phyloP scores from a whole-genome alignment of 257 asterid genomes.

The Solanum tarapatanum region DNA sequence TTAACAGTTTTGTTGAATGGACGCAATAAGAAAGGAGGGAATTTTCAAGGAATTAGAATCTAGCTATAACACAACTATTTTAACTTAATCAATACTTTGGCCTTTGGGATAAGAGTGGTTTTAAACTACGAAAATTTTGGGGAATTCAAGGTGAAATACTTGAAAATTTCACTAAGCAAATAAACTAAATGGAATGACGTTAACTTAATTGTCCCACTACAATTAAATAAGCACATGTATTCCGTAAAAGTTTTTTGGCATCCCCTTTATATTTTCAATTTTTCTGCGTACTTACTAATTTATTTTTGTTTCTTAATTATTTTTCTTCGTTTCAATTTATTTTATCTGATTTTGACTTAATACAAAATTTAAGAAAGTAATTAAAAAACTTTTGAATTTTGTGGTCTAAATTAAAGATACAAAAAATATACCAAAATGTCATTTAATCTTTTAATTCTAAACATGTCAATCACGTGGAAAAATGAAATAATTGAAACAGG shows the following conservation, averaged over 20 bases:
- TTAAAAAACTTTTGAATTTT: too few species aligned
- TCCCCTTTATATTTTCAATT: neutral
- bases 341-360: too few species aligned
- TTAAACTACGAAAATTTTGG: neutral
- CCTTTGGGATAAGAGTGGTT: neutral
- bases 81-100: neutral
- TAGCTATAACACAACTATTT: neutral
- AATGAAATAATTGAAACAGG: neutral
- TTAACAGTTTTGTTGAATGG: neutral
- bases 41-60: neutral
- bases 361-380: accelerated
- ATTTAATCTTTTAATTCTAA: too few species aligned
- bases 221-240: neutral
- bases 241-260: neutral
- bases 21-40: neutral
- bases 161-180: neutral
- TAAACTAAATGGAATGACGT: neutral
- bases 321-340: neutral
- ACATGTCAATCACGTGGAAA: neutral
- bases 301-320: neutral
- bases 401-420: too few species aligned
- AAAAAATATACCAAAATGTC: too few species aligned
- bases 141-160: neutral
- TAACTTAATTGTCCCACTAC: neutral
- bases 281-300: neutral